Percentiles rank a stretch among this genome's conserved stretches.
phyloP scores from a whole-genome alignment of 805 yeast genomes.

The Kuraishia floccosa region DNA sequence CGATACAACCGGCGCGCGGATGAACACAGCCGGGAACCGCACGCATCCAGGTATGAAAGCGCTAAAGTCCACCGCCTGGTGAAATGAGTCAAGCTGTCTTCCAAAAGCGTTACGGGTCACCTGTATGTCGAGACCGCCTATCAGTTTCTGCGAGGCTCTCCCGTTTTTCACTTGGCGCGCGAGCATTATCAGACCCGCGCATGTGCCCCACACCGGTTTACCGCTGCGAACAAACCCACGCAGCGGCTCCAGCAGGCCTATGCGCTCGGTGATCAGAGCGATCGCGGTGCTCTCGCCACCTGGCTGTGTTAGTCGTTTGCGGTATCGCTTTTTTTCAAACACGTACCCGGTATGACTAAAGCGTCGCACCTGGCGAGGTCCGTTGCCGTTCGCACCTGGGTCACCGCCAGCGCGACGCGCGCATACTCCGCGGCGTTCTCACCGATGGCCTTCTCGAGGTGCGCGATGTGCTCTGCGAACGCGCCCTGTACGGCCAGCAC shows the following conservation, averaged over 20 bases:
- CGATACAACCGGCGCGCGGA: slow-evolving; percentile 64
- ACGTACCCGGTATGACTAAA: slow-evolving; percentile 44
- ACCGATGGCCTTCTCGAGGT: slow-evolving; percentile 25
- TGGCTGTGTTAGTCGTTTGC: background rate
- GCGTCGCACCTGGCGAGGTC: slow-evolving; percentile 43
- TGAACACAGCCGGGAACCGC: slow-evolving; percentile 44
- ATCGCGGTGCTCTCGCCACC: slow-evolving; percentile 64
- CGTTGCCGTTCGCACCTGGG: slow-evolving; percentile 40
- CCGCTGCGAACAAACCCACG: slow-evolving; percentile 34
- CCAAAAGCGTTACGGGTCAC: slow-evolving; percentile 74
- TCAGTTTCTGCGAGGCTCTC: slow-evolving; percentile 37
- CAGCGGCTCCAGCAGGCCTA: slow-evolving; percentile 44
- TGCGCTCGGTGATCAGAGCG: slow-evolving; percentile 58
- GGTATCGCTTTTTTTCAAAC: background rate
- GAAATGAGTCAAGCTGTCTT: slow-evolving; percentile 61
- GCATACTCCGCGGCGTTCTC: slow-evolving; percentile 11
- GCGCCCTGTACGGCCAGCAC: slow-evolving; percentile 78
- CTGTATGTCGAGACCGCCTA: slow-evolving; percentile 55
- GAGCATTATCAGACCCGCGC: slow-evolving; percentile 71
- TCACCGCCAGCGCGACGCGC: slow-evolving; percentile 18
- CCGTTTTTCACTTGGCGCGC: slow-evolving; percentile 43
- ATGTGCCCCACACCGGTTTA: slow-evolving; percentile 74
- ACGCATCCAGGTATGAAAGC: slow-evolving; percentile 12
- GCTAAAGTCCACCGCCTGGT: slow-evolving; percentile 28
- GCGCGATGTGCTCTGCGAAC: slow-evolving; percentile 53